Evolutionary conservation across 495 filamentous ascomycete genomes (phyloP).

Genomic region (Penicillium arizonense): DNA sequence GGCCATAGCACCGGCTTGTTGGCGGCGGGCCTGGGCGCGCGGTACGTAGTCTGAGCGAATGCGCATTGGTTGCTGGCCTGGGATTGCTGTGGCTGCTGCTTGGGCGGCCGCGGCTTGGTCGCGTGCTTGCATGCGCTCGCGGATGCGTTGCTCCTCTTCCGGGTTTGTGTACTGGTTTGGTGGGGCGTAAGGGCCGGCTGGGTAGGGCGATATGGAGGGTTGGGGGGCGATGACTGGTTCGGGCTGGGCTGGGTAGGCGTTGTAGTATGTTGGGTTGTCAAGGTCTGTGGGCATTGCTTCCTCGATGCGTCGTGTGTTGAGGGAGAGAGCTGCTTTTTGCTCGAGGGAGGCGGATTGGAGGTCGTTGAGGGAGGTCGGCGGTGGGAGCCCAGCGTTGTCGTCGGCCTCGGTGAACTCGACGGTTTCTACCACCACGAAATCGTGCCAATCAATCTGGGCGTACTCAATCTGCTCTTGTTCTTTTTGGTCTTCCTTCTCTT

Average conservation of each 20-base stretch:
- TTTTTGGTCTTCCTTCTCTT: conserved; percentile 83
- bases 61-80: conserved; percentile 72
- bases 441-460: conserved; percentile 95
- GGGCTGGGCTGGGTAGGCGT: conserved; percentile 42
- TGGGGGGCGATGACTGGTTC: conserved; percentile 21
- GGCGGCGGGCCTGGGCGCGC: conserved; percentile 67
- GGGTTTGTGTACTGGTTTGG: conserved; percentile 48
- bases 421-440: conserved; percentile 94
- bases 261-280: conserved; percentile 56
- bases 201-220: conserved; percentile 33
- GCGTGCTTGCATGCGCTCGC: conserved; percentile 66
- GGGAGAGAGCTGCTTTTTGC: conserved; percentile 86
- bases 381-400: conserved; percentile 80
- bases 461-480: conserved; percentile 84
- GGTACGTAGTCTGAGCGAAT: conserved; percentile 93
- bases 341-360: conserved; percentile 92
- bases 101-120: conserved; percentile 75
- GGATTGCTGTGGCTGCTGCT: conserved; percentile 65
- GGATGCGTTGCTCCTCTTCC: conserved; percentile 65
- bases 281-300: conserved; percentile 90
- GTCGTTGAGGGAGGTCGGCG: conserved; percentile 84
- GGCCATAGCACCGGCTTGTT: conserved; percentile 63
- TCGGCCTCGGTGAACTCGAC: conserved; percentile 91
- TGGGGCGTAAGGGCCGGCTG: conserved; percentile 35
- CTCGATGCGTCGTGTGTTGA: conserved; percentile 84